Evolutionary conservation across 148 eudicot species (phyloP).

Genomic region (Cornus suecica): DNA sequence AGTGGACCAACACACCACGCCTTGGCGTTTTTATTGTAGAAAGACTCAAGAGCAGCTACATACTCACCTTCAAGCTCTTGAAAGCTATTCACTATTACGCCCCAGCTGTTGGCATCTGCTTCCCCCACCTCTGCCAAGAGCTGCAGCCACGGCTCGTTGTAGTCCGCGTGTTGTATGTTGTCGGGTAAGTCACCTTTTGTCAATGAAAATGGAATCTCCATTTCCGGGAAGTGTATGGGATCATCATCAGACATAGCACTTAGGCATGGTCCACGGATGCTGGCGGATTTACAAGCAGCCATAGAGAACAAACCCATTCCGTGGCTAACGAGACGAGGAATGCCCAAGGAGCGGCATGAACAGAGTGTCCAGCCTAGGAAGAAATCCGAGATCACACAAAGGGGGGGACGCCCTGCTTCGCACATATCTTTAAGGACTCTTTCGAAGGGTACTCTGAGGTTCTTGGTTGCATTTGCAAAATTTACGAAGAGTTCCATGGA

Average conservation of each 20-base stretch:
- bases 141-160: slow-evolving; percentile 7
- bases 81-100: slow-evolving; percentile 22
- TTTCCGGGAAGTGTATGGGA: slow-evolving; percentile 10
- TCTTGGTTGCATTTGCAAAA: slow-evolving; percentile 27
- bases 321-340: slow-evolving; percentile 32
- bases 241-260: neutral
- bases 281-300: neutral
- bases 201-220: slow-evolving; percentile 24
- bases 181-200: slow-evolving; percentile 20
- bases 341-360: slow-evolving; percentile 19
- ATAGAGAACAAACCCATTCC: slow-evolving; percentile 32
- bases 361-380: slow-evolving; percentile 25
- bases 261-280: neutral
- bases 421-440: slow-evolving; percentile 19
- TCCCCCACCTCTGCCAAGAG: slow-evolving; percentile 10
- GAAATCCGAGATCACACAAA: slow-evolving; percentile 32
- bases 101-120: slow-evolving; percentile 22
- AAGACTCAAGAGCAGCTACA: slow-evolving; percentile 13
- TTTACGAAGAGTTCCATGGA: slow-evolving; percentile 22
- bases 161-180: neutral
- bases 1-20: slow-evolving; percentile 41
- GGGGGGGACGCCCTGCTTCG: slow-evolving; percentile 5
- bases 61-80: slow-evolving; percentile 23
- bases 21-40: slow-evolving; percentile 12
- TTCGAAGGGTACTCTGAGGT: slow-evolving; percentile 28